Evolutionary conservation across 2,329 filamentous ascomycete genomes (phyloP).

Genomic region (Botrytis squamosa): DNA sequence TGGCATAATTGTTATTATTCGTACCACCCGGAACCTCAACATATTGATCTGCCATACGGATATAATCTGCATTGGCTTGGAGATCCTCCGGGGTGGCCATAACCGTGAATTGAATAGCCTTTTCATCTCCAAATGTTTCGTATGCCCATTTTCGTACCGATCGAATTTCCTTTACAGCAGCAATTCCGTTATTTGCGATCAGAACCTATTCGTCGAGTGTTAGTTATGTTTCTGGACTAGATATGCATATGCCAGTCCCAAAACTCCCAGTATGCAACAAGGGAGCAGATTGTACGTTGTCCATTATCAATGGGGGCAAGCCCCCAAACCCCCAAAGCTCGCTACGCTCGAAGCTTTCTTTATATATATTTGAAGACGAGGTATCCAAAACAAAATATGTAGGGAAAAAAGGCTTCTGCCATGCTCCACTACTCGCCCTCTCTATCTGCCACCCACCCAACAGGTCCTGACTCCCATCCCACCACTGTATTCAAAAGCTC

Average conservation of each 20-base stretch:
- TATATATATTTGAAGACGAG: not conserved
- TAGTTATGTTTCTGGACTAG: not conserved
- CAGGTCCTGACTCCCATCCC: too few relatives aligned
- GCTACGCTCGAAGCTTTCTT: not conserved
- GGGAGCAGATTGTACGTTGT: not conserved
- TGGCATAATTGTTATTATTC: constrained; percentile 99
- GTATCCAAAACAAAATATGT: not conserved
- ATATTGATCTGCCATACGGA: constrained; percentile 99
- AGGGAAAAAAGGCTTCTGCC: not conserved
- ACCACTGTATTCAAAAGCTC: not conserved
- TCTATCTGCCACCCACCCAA: not conserved
- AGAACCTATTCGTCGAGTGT: constrained; percentile 63
- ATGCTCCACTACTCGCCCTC: not conserved
- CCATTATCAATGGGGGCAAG: not conserved
- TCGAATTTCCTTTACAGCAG: constrained; percentile 98
- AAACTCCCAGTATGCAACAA: not conserved
- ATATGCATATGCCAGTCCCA: not conserved
- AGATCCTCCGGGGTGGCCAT: constrained; percentile 99
- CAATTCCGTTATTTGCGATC: constrained; percentile 99
- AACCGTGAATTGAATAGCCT: constrained; percentile 97
- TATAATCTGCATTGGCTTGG: constrained; percentile 97
- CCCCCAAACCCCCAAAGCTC: not conserved
- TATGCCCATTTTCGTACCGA: constrained; percentile 99
- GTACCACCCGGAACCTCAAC: constrained; percentile 98
- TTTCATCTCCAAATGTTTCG: constrained; percentile 98